phyloP scores from a whole-genome alignment of 345 rosid genomes.

The Sapria himalayana region DNA sequence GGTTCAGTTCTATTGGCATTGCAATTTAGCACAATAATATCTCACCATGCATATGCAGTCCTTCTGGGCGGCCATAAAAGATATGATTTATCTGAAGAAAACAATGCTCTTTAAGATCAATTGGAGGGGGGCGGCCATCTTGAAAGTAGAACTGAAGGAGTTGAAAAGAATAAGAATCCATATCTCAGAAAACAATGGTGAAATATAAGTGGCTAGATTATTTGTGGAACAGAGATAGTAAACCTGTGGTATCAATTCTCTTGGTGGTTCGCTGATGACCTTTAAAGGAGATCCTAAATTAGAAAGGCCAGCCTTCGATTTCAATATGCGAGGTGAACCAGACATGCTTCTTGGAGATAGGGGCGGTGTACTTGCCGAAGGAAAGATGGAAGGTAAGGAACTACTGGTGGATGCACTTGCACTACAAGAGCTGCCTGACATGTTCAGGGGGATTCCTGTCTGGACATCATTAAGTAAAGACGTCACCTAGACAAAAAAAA shows the following conservation, averaged over 20 bases:
- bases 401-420: slow-evolving; percentile 30
- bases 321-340: slow-evolving; percentile 76
- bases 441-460: slow-evolving; percentile 58
- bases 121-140: slow-evolving; percentile 75
- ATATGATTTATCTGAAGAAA: slow-evolving; percentile 47
- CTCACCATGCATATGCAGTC: slow-evolving; percentile 55
- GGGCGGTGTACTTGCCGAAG: slow-evolving; percentile 88
- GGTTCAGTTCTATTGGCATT: slow-evolving; percentile 4
- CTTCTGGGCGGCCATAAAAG: slow-evolving; percentile 47
- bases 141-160: slow-evolving; percentile 74
- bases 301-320: slow-evolving; percentile 62
- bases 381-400: slow-evolving; percentile 84
- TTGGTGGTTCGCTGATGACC: slow-evolving; percentile 57
- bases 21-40: neutral
- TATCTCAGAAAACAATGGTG: slow-evolving; percentile 1
- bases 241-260: slow-evolving; percentile 89
- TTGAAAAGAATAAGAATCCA: slow-evolving; percentile 6
- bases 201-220: slow-evolving; percentile 2
- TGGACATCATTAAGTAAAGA: slow-evolving; percentile 68
- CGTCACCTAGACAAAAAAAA: slow-evolving; percentile 40
- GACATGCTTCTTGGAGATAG: slow-evolving; percentile 81
- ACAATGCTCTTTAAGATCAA: slow-evolving; percentile 58
- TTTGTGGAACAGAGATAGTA: too few species aligned
- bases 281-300: slow-evolving; percentile 75
- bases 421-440: slow-evolving; percentile 37